Evolutionary conservation across 352 stramenopile genomes (phyloP).

Genomic region (Phytophthora tubulina): DNA sequence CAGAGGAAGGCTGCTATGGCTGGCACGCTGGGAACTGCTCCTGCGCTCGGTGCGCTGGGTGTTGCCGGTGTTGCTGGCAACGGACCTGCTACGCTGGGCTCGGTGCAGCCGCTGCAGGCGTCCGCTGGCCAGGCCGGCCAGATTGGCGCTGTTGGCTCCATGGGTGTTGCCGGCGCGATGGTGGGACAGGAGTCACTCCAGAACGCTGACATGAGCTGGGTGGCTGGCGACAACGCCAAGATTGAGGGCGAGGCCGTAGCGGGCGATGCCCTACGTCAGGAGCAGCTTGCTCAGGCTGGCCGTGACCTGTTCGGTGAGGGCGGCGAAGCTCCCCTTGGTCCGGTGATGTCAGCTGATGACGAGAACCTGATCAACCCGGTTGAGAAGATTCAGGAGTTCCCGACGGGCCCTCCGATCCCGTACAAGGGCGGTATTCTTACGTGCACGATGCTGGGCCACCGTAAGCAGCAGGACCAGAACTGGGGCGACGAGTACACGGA

Average conservation of each 20-base stretch:
- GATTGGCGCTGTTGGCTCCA: conserved; percentile 78
- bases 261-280: conserved; percentile 72
- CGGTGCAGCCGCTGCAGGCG: conserved; percentile 71
- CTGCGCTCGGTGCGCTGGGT: conserved; percentile 64
- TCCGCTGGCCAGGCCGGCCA: conserved; percentile 77
- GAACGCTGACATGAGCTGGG: conserved; percentile 88
- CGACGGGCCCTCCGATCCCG: conserved; percentile 89
- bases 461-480: conserved; percentile 91
- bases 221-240: conserved; percentile 83
- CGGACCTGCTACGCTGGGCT: conserved; percentile 68
- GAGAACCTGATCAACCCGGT: conserved; percentile 90
- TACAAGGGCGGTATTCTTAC: conserved; percentile 92
- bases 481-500: conserved; percentile 93
- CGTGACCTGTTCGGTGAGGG: conserved; percentile 89
- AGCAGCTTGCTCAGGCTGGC: conserved; percentile 87
- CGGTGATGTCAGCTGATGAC: conserved; percentile 88
- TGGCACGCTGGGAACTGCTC: conserved; percentile 62
- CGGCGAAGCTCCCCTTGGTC: conserved; percentile 76
- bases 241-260: conserved; percentile 82
- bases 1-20: conserved; percentile 52
- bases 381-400: conserved; percentile 89
- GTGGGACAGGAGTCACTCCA: conserved; percentile 85
- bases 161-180: conserved; percentile 77
- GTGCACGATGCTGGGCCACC: conserved; percentile 90
- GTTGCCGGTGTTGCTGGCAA: conserved; percentile 62